These are phyloP conservation scores for Candida broadrunensis DNA, from an alignment of 805 yeast genomes.

Conservation along the genomic window DNA sequence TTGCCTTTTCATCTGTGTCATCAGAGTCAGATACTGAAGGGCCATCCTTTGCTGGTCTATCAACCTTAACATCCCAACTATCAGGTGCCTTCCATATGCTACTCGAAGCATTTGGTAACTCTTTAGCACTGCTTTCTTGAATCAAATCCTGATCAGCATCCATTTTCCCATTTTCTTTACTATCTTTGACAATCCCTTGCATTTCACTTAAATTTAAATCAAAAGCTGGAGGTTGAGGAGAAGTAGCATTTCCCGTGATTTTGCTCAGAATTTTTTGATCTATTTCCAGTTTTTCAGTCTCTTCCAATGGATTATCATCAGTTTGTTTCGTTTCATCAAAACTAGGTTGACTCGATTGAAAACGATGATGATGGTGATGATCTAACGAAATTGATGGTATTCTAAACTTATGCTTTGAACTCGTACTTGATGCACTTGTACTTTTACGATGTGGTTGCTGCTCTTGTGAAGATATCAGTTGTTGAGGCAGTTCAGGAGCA, in stretches of 20 bases:
- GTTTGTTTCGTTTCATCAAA: conserved; percentile 3
- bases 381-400: conserved; percentile 34
- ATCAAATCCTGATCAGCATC: neutral
- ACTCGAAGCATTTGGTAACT: neutral
- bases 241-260: neutral
- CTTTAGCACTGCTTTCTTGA: neutral
- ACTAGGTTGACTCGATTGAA: conserved; percentile 7
- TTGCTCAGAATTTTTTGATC: neutral
- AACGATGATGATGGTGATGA: conserved; percentile 15
- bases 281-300: neutral
- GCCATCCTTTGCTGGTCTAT: conserved; percentile 9
- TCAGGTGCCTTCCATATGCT: conserved; percentile 45
- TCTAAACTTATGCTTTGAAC: conserved; percentile 32
- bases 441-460: neutral
- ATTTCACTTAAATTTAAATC: conserved; percentile 50
- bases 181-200: conserved; percentile 46
- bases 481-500: too few relatives aligned
- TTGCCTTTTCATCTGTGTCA: conserved; percentile 1
- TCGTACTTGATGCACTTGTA: conserved; percentile 1
- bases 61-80: conserved; percentile 45
- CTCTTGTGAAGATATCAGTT: neutral
- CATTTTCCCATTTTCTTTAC: conserved; percentile 4
- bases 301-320: neutral
- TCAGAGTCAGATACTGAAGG: conserved; percentile 4
- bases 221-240: conserved; percentile 17